Evolutionary conservation across 129 eudicot species (phyloP).

Genomic region (Pittosporum tobira): DNA sequence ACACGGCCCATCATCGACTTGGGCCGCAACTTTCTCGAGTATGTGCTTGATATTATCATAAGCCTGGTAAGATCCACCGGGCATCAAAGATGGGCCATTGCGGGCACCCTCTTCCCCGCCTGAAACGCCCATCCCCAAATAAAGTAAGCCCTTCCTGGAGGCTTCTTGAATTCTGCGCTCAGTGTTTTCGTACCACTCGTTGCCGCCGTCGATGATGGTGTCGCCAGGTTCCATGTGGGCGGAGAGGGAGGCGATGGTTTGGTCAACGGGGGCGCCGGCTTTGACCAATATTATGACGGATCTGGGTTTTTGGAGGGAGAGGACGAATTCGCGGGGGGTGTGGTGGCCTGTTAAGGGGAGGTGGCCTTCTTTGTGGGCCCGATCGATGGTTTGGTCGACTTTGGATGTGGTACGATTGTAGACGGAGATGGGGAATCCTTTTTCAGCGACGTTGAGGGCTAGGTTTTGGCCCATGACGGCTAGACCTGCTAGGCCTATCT

Average conservation of each 20-base stretch:
- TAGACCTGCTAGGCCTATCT: not conserved
- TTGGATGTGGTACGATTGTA: constrained; percentile 15
- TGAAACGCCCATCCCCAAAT: constrained; percentile 16
- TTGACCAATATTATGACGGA: constrained; percentile 12
- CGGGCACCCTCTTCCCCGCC: constrained; percentile 21
- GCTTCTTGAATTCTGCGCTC: not conserved
- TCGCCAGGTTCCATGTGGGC: constrained; percentile 16
- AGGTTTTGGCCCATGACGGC: constrained; percentile 1
- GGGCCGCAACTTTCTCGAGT: constrained; percentile 10
- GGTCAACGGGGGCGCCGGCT: constrained; percentile 14
- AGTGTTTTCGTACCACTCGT: constrained; percentile 19
- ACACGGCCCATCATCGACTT: constrained; percentile 17
- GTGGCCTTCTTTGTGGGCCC: constrained; percentile 8
- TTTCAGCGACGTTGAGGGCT: not conserved
- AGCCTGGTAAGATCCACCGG: constrained; percentile 14
- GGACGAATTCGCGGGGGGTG: not conserved
- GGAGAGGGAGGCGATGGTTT: constrained; percentile 12
- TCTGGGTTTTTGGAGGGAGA: constrained; percentile 13
- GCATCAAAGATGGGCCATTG: constrained; percentile 14
- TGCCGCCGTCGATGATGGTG: constrained; percentile 12
- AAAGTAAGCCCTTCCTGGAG: not conserved
- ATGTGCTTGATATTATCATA: constrained; percentile 9
- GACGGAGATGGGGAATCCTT: constrained; percentile 8
- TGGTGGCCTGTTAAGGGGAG: constrained; percentile 4
- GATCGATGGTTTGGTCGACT: constrained; percentile 13